Base-by-base conservation (phyloP, 495 filamentous ascomycete species). In the Lophium mytilinum region DNA sequence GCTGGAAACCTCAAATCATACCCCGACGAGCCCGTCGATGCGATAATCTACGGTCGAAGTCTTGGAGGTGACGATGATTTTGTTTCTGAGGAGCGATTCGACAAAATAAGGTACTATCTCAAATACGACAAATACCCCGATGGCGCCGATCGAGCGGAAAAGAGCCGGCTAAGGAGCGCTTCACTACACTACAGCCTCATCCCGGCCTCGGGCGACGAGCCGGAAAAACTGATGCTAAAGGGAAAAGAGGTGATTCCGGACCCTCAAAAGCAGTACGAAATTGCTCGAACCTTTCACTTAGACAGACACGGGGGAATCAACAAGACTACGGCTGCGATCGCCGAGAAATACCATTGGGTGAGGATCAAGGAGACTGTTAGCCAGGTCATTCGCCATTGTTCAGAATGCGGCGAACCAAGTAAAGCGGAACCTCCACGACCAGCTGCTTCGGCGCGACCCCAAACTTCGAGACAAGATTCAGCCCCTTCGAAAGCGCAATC, bases 331-430 rank as follows among this genome's bases (percentile, higher is more conserved):
- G 89, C 90, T 9, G 86, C 83, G 18, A 96, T 98, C 60, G 90
- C 93, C 1, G 86, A 95, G 69, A 86, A 87, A 62, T 96, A 89
- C 65, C 93, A 96, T 68, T 98, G 93, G 93, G 91, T 94, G n/a
- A 80, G 93, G 35, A 97, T 98, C 74, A 98, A 97, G 69, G 92
- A 96, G 69, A 97, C 92, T 0, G 93, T 96, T 54, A 92, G 86
- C 67, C 81, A 88, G 61, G 91, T 96, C 66, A 96, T 98, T 74
- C 85, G 86, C 57, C 90, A 93, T 57, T 98, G 93, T 70, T 71
- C 83, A 1, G 83, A 95, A 66, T 98, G 92, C 76, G 95, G 56
- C 48, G 63, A 66, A 52, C 61, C 61, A 55, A 65, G 61, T 34
- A 65, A 65, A 52, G 54, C 45, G 14, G 21, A 18, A 7, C 45